Conservation (phyloP, 2,329 filamentous ascomycete species). For the Colletotrichum tabaci region DNA sequence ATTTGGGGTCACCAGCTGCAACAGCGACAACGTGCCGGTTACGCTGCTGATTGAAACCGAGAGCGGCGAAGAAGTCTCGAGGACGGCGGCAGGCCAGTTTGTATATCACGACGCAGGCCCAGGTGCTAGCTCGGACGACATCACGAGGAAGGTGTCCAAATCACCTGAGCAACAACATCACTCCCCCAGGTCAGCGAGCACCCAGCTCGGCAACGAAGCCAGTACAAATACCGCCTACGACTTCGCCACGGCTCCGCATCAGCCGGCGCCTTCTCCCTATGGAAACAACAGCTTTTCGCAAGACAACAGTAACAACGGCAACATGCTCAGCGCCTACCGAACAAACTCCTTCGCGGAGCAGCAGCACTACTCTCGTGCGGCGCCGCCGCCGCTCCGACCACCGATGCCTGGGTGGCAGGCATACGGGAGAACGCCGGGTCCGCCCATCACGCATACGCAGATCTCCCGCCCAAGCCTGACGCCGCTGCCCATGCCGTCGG, state of each 20-base stretch:
- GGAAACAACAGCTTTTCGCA: slow-evolving; percentile 56
- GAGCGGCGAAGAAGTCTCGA: slow-evolving; percentile 68
- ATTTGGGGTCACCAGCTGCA: slow-evolving; percentile 65
- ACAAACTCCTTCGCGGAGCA: slow-evolving; percentile 65
- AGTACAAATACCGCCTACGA: slow-evolving; percentile 67
- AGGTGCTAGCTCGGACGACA: slow-evolving; percentile 55
- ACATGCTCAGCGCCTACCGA: slow-evolving; percentile 71
- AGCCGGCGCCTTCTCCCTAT: slow-evolving; percentile 50
- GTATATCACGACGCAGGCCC: slow-evolving; percentile 58
- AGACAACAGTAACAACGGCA: slow-evolving; percentile 60
- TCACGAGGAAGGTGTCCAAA: slow-evolving; percentile 58
- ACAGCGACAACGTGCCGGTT: slow-evolving; percentile 67
- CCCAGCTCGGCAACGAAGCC: slow-evolving; percentile 53
- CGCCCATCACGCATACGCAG: slow-evolving; percentile 59
- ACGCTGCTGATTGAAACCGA: slow-evolving; percentile 67
- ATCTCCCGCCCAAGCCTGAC: slow-evolving; percentile 64
- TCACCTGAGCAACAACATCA: slow-evolving; percentile 64
- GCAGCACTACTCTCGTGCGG: slow-evolving; percentile 58
- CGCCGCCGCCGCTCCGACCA: slow-evolving; percentile 54
- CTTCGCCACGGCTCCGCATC: slow-evolving; percentile 67
- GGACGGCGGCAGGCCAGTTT: slow-evolving; percentile 63
- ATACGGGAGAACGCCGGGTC: slow-evolving; percentile 54
- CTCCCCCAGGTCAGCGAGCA: slow-evolving; percentile 48
- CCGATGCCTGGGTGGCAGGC: slow-evolving; percentile 59
- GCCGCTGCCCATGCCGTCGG: slow-evolving; percentile 63